These are phyloP conservation scores for Acanthamoeba comandoni DNA, from an alignment of 208 protist species.

Conservation along the genomic window DNA sequence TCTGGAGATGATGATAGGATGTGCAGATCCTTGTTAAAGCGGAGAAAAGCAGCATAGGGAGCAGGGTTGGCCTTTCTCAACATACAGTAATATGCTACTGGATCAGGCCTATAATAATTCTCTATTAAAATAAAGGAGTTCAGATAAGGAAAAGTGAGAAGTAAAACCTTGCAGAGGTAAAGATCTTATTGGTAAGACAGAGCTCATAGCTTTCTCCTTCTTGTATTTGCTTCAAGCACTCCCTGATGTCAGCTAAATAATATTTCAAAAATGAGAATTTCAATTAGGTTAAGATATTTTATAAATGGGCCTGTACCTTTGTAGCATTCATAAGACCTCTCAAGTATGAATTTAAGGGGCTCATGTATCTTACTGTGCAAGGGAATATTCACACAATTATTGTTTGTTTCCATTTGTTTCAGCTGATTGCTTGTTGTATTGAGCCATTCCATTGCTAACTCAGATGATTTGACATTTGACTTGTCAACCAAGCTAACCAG, in stretches of 20 bases:
- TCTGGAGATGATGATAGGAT: constrained; percentile 84
- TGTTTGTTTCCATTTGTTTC: too few relatives aligned
- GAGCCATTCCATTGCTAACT: too few relatives aligned
- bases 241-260: constrained; percentile 7
- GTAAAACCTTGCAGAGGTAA: background rate
- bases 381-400: too few relatives aligned
- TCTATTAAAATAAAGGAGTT: background rate
- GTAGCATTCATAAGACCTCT: background rate
- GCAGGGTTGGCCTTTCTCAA: constrained; percentile 15
- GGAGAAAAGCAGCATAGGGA: constrained; percentile 79
- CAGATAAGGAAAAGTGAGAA: background rate
- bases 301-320: constrained; percentile 10
- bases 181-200: constrained; percentile 70
- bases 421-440: too few relatives aligned
- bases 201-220: constrained; percentile 75
- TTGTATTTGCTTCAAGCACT: background rate
- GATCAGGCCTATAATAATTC: background rate
- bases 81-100: background rate
- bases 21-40: constrained; percentile 56
- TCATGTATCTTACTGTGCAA: background rate
- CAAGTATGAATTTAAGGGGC: background rate
- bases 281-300: background rate
- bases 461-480: too few relatives aligned
- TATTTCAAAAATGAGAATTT: background rate
- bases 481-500: background rate